Percentiles rank a stretch among this genome's conserved stretches.
phyloP scores from a whole-genome alignment of 1,139 yeast species.

The Yamadazyma taylorii region DNA sequence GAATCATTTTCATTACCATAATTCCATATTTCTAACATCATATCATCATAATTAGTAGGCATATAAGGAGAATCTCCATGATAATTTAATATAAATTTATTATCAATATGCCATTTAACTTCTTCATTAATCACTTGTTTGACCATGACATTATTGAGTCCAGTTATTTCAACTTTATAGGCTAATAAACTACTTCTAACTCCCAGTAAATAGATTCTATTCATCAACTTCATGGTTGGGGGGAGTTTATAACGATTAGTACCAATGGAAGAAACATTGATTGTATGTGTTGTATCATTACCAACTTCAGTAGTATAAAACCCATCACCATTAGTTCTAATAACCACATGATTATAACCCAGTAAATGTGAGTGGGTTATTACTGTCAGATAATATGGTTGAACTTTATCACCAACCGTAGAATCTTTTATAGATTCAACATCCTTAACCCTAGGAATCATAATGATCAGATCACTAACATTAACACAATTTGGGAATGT shows the following conservation, averaged over 20 bases:
- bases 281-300: background rate
- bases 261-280: background rate
- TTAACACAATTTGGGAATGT: slow-evolving; percentile 36
- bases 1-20: slow-evolving; percentile 15
- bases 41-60: slow-evolving; percentile 37
- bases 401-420: slow-evolving; percentile 46
- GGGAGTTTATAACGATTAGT: background rate
- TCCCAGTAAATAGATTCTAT: slow-evolving; percentile 18
- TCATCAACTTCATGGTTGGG: background rate
- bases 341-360: slow-evolving; percentile 3
- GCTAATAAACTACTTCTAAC: slow-evolving; percentile 66
- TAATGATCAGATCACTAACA: slow-evolving; percentile 15
- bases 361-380: slow-evolving; percentile 4
- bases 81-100: slow-evolving; percentile 31
- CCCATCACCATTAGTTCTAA: slow-evolving; percentile 5
- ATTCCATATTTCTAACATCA: slow-evolving; percentile 50
- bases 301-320: background rate
- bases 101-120: slow-evolving; percentile 70
- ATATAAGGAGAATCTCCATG: slow-evolving; percentile 84
- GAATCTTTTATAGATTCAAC: slow-evolving; percentile 47
- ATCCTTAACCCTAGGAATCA: slow-evolving; percentile 37
- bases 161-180: slow-evolving; percentile 5
- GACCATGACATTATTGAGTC: slow-evolving; percentile 56
- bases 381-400: slow-evolving; percentile 43
- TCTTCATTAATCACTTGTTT: slow-evolving; percentile 73